Base-by-base conservation (phyloP, 805 yeast species). In the Jamesozyma jinghongensis region DNA sequence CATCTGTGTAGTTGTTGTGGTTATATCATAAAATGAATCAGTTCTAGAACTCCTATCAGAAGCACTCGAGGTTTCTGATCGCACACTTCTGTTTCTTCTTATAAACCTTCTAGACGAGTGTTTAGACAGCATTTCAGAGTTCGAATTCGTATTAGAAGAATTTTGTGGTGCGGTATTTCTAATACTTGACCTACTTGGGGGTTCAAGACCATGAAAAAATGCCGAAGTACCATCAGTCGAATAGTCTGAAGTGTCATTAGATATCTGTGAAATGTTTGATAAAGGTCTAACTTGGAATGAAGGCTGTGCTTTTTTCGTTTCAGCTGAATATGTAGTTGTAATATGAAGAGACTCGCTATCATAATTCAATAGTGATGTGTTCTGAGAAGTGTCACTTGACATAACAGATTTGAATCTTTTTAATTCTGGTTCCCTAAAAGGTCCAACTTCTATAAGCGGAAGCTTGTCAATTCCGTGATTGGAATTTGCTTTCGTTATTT, bases 251-350 rank as follows among this genome's bases (percentile, higher is more conserved):
- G 67, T 59, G 36, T 63, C 58, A 37, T 60, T 67, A 0, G 76
- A 71, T n/a, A 70, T 61, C 18, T 74, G 70, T 0, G 81, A 76
- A 1, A 75, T 53, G 31, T 69, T 66, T 1, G 82, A 76, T 0
- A 67, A 64, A 3, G 80, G 79, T 37, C 81, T 59, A 22, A 63
- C 42, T 45, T 56, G 53, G 44, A 44, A 20, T 17, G 44, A 34
- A 6, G 40, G 29, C 11, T 47, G 40, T 3, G 50, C 37, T 37
- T 45, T 51, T 25, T 43, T 46, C 5, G 29, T 30, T 29, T 49
- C 57, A 30, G 43, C 40, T 20, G 44, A 40, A 3, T 46, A 34
- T 12, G 49, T 32, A 16, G 43, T 36, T 26, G 43, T 18, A 12
- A 30, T n/a, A 1, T 27, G 22, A 14, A 37, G 25, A 3, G 52